Base-by-base conservation (phyloP, 1,139 yeast genomes). In the Zhuliangozyma parablackwelliae region DNA sequence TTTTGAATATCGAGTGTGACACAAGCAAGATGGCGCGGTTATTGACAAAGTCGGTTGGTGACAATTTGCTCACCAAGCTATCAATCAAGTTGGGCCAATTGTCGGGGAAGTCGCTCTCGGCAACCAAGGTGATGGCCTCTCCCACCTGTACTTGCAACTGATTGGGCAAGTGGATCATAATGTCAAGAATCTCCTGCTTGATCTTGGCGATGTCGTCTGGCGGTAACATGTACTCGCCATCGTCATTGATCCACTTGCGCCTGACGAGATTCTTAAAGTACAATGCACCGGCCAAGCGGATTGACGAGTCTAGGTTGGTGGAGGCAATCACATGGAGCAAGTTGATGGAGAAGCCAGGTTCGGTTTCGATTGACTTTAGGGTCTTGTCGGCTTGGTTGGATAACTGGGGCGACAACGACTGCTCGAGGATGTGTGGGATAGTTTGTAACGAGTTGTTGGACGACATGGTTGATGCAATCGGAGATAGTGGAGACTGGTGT, bases 21-120 rank as follows among this genome's bases (percentile, higher is more conserved):
- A 94, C 97, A 12, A 82, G 75, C 44, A 94, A 66, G 7, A 94
- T 92, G 36, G 97, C 96, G 50, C 82, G 85, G 57, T 89, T 89
- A 39, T 80, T 75, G 12, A 74, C 71, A 68, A 87, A 80, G 55
- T 89, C 90, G 12, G 72, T 75, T 7, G 71, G 63, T 7, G 75
- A 66, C 33, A 94, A 69, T 53, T 81, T 81, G 1, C 70, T 54
- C 1, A 89, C 87, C 44, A 94, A 69, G 41, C 81, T 83, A 46
- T 89, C 92, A 28, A 94, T 72, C 43, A 94, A 71, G 38, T 75
- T 73, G 3, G 79, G 77, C 99, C 99, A 94, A 39, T 80, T 69
- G 34, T 83, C 83, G 2, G 98, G 98, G 64, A 94, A 94, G 57
- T 94, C 99, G 42, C 89, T 81, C 55, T 90, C 97, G 3, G 99